Conservation (phyloP, 768 basidiomycete genomes). For the Pleurotus citrinopileatus region DNA sequence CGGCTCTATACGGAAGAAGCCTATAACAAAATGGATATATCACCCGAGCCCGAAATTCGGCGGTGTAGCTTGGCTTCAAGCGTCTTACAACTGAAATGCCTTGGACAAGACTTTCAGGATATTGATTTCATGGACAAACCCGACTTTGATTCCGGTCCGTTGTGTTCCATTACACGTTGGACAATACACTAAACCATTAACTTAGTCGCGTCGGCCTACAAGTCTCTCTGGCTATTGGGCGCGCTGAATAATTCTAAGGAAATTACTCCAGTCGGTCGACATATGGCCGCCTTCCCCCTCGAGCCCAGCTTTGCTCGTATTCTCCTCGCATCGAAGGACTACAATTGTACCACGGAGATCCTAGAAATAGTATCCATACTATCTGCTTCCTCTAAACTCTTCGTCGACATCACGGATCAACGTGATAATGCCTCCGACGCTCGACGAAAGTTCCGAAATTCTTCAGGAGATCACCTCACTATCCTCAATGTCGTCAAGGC, state of each 20-base stretch:
- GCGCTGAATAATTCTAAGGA: constrained; percentile 66
- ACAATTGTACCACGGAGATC: constrained; percentile 74
- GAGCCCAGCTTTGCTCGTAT: constrained; percentile 81
- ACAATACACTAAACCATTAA: constrained; percentile 1
- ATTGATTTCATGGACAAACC: constrained; percentile 91
- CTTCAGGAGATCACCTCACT: constrained; percentile 89
- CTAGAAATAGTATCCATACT: constrained; percentile 84
- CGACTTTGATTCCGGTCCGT: constrained; percentile 67
- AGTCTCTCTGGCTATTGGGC: constrained; percentile 74
- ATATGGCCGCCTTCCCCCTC: constrained; percentile 92
- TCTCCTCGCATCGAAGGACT: constrained; percentile 71
- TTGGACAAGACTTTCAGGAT: constrained; percentile 75
- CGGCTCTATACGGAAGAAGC: constrained; percentile 86
- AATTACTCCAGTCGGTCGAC: constrained; percentile 71
- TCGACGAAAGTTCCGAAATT: constrained; percentile 76
- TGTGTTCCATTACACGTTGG: constrained; percentile 10
- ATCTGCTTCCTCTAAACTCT: constrained; percentile 77
- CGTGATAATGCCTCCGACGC: constrained; percentile 71
- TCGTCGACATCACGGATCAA: constrained; percentile 72
- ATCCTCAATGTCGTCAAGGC: constrained; percentile 81
- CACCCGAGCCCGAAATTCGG: constrained; percentile 87
- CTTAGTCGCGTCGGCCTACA: constrained; percentile 59
- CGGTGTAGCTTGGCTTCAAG: constrained; percentile 83
- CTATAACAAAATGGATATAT: constrained; percentile 61
- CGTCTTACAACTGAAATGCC: constrained; percentile 81